phyloP scores from a whole-genome alignment of 1,284 basidiomycete species.

The Heterobasidion occidentale region DNA sequence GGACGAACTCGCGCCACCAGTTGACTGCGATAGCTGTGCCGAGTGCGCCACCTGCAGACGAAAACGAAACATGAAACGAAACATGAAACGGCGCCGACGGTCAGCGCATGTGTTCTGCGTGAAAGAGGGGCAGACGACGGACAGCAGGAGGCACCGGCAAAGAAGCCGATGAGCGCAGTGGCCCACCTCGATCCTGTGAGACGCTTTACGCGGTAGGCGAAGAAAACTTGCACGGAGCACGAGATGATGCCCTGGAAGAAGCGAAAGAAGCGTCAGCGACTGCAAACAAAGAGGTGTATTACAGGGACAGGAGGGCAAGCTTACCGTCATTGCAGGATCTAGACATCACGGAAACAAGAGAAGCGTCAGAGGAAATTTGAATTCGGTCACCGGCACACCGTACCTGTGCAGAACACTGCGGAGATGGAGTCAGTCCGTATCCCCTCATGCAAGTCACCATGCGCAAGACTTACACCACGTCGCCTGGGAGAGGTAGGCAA shows the following conservation, averaged over 20 bases:
- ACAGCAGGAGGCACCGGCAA: conserved; percentile 8
- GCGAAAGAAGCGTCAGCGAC: neutral
- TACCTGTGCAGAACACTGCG: neutral
- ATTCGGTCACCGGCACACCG: neutral
- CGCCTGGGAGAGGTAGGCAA: neutral
- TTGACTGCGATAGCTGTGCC: conserved; percentile 27
- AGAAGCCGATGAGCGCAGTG: conserved; percentile 12
- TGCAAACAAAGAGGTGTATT: neutral
- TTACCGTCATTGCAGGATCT: conserved; percentile 4
- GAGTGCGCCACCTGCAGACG: conserved; percentile 21
- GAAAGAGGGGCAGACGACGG: neutral
- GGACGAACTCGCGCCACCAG: conserved; percentile 24
- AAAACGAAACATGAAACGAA: too few species aligned
- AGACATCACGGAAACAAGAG: neutral
- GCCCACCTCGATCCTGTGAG: conserved; percentile 16
- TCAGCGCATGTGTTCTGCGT: neutral
- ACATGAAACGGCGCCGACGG: too few species aligned
- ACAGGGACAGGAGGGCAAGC: neutral
- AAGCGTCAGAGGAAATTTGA: neutral
- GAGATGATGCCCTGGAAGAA: conserved; percentile 18
- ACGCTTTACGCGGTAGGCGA: conserved; percentile 25
- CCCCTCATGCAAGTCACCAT: neutral
- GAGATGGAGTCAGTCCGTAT: neutral
- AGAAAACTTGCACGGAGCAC: conserved; percentile 26
- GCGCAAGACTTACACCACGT: neutral